Evolutionary conservation across 1,284 basidiomycete genomes (phyloP).

Genomic region (Limonomyces culmigenus): DNA sequence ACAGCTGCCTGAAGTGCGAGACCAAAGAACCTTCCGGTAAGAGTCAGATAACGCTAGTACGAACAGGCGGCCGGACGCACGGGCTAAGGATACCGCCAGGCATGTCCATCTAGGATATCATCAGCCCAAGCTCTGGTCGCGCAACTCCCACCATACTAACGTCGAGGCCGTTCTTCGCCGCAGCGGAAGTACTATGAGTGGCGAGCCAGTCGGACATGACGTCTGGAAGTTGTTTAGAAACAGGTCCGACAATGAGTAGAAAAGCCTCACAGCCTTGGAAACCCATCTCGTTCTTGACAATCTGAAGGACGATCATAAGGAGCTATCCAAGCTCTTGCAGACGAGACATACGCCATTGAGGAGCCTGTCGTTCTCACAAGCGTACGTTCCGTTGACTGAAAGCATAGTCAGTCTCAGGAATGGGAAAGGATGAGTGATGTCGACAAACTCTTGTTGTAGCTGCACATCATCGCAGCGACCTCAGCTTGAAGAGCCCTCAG

Average conservation of each 20-base stretch:
- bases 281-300: constrained; percentile 40
- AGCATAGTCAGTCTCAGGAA: background rate
- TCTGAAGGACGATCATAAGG: constrained; percentile 4
- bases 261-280: constrained; percentile 32
- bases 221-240: constrained; percentile 13
- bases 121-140: background rate
- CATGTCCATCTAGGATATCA: background rate
- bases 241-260: background rate
- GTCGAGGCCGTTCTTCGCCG: constrained; percentile 27
- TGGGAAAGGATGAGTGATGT: constrained; percentile 9
- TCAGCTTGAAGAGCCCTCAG: constrained; percentile 37
- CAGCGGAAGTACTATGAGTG: constrained; percentile 17
- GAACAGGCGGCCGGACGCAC: background rate
- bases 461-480: constrained; percentile 59
- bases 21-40: constrained; percentile 19
- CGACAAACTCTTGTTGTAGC: constrained; percentile 36
- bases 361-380: constrained; percentile 35
- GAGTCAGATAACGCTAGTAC: no score
- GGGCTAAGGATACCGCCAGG: constrained; percentile 1
- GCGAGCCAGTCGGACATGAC: constrained; percentile 11
- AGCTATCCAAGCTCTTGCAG: background rate
- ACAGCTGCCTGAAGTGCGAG: constrained; percentile 30
- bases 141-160: constrained; percentile 8
- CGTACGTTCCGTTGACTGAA: constrained; percentile 31
- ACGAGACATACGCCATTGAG: constrained; percentile 24